Evolutionary conservation across 192 early-diverging fungal genomes (phyloP).

Genomic region (Umbelopsis sp.): DNA sequence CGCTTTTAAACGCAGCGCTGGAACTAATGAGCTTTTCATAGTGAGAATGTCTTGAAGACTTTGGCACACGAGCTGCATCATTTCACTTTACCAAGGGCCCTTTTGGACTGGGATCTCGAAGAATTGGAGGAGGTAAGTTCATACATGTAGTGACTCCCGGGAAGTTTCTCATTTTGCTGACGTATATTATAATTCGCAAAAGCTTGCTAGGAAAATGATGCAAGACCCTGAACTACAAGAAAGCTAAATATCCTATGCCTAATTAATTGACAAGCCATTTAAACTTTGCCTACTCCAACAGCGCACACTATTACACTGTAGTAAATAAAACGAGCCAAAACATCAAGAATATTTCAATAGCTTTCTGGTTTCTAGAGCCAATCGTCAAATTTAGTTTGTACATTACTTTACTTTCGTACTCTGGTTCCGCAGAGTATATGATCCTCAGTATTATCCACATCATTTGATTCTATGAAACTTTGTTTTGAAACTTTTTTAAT

Average conservation of each 20-base stretch:
- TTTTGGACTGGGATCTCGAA: constrained; percentile 80
- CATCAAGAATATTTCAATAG: too few relatives aligned
- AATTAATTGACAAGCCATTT: too few relatives aligned
- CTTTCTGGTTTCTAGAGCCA: too few relatives aligned
- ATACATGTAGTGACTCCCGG: background rate
- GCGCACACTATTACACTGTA: too few relatives aligned
- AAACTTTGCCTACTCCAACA: too few relatives aligned
- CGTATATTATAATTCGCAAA: background rate
- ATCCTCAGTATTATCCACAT: too few relatives aligned
- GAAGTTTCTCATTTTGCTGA: background rate
- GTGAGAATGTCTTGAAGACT: constrained; percentile 72
- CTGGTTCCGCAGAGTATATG: too few relatives aligned
- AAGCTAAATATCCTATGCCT: background rate
- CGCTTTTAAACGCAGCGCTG: background rate
- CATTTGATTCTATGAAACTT: too few relatives aligned
- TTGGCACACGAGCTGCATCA: constrained; percentile 83
- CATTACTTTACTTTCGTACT: too few relatives aligned
- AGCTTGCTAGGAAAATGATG: background rate
- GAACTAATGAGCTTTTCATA: constrained; percentile 27
- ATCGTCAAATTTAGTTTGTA: too few relatives aligned
- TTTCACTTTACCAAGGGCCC: constrained; percentile 66
- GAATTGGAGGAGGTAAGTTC: constrained; percentile 66
- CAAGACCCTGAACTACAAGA: background rate
- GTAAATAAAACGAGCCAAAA: too few relatives aligned
- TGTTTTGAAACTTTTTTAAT: too few relatives aligned